Evolutionary conservation across 768 basidiomycete species (phyloP).

Genomic region (Sarcomyxa edulis): DNA sequence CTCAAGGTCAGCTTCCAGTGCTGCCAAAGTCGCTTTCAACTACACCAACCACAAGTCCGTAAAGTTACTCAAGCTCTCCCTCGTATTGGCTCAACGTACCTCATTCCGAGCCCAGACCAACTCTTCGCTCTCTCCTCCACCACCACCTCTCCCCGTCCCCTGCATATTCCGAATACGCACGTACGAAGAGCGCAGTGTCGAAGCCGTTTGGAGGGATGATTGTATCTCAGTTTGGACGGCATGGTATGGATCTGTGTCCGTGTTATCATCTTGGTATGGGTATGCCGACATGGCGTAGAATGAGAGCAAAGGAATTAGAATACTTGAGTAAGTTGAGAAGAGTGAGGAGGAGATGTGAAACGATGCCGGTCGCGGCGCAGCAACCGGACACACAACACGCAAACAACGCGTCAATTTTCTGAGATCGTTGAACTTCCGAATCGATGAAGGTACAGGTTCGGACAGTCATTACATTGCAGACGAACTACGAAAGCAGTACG

Average conservation of each 20-base stretch:
- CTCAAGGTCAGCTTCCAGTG: conserved; percentile 83
- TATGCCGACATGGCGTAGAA: no score
- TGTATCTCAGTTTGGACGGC: conserved; percentile 83
- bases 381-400: no score
- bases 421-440: no score
- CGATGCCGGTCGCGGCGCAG: no score
- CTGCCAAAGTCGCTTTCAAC: conserved; percentile 72
- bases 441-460: no score
- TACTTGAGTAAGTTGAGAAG: conserved; percentile 5
- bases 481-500: no score
- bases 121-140: conserved; percentile 72
- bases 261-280: no score
- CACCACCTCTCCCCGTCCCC: conserved; percentile 18
- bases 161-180: conserved; percentile 66
- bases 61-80: no score
- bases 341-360: conserved; percentile 6
- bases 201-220: conserved; percentile 62
- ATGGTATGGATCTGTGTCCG: conserved; percentile 83
- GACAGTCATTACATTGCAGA: no score
- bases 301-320: conserved; percentile 29
- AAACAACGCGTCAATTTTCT: no score
- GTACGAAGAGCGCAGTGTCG: conserved; percentile 70
- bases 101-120: conserved; percentile 75
- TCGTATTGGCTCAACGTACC: no score
- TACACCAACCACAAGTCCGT: conserved; percentile 20